Percentiles rank a stretch among this genome's conserved stretches.
These are phyloP conservation scores for Boletus barrowsii DNA, from an alignment of 768 basidiomycete genomes.

Conservation along the genomic window DNA sequence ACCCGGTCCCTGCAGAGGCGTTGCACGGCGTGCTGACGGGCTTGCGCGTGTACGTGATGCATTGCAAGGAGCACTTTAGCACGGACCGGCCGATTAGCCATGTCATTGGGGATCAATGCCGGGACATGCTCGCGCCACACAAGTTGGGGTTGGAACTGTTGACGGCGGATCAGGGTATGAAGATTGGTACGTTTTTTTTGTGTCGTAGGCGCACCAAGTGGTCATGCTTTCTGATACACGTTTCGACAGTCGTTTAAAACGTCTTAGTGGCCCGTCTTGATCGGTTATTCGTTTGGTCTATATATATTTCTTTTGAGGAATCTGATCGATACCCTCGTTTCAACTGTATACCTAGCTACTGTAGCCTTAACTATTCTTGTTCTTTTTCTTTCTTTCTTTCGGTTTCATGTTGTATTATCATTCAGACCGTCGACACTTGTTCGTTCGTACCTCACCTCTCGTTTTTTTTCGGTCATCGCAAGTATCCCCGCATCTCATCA, in stretches of 20 bases:
- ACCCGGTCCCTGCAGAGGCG: slow-evolving; percentile 41
- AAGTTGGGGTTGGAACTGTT: slow-evolving; percentile 71
- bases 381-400: not conserved
- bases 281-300: not conserved
- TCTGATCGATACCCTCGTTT: slow-evolving; percentile 16
- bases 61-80: slow-evolving; percentile 77
- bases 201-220: not conserved
- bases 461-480: not conserved
- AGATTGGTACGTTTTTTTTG: slow-evolving; percentile 55
- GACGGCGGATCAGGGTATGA: slow-evolving; percentile 76
- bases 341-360: slow-evolving; percentile 36
- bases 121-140: slow-evolving; percentile 53
- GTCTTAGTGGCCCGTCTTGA: not conserved
- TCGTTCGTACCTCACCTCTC: not conserved
- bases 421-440: not conserved
- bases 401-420: not conserved
- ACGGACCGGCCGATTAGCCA: slow-evolving; percentile 53
- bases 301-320: slow-evolving; percentile 5
- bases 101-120: slow-evolving; percentile 73
- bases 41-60: slow-evolving; percentile 73
- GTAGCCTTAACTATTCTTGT: slow-evolving; percentile 31
- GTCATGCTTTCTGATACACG: not conserved
- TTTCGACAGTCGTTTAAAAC: slow-evolving; percentile 36
- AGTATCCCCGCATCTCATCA: too few relatives aligned
- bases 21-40: slow-evolving; percentile 53